Percentiles rank a stretch among this genome's conserved stretches.
These are phyloP conservation scores for Kluyveromyces siamensis DNA, from an alignment of 805 yeast genomes.

Conservation along the genomic window DNA sequence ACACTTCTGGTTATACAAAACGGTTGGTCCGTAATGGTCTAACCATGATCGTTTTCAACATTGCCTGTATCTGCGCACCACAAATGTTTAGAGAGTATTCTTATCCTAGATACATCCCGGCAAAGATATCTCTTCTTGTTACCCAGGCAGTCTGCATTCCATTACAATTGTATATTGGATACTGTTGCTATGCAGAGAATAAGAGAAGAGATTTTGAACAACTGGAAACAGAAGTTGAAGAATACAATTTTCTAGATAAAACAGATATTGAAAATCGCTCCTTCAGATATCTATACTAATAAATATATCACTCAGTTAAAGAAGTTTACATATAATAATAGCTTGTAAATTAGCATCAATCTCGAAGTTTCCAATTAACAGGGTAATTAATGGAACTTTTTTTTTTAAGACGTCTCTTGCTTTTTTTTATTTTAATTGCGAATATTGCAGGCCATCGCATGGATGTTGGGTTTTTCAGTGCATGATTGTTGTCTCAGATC, in stretches of 20 bases:
- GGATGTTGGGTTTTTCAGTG: too few species aligned
- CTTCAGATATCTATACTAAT: constrained; percentile 45
- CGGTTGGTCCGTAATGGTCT: constrained; percentile 43
- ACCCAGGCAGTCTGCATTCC: constrained; percentile 41
- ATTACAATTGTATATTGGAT: constrained; percentile 34
- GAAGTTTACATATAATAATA: too few species aligned
- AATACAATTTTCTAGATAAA: constrained; percentile 43
- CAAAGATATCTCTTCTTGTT: constrained; percentile 46
- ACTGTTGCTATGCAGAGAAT: constrained; percentile 41
- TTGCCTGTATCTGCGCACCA: constrained; percentile 56
- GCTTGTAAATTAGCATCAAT: too few species aligned
- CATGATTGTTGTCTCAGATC: not conserved
- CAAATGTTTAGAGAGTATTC: constrained; percentile 45
- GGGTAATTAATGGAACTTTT: too few species aligned
- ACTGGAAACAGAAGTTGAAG: constrained; percentile 15
- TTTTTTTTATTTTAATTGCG: too few species aligned
- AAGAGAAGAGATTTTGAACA: constrained; percentile 35
- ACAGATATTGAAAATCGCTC: constrained; percentile 51
- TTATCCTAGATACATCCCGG: constrained; percentile 47
- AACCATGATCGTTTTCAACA: constrained; percentile 50
- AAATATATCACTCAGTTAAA: not conserved
- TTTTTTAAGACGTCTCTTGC: too few species aligned
- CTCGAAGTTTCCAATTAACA: too few species aligned
- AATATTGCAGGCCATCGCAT: too few species aligned
- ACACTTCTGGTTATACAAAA: constrained; percentile 56